A percentile compares a stretch with the other conserved stretches of the same genome.
phyloP scores from a whole-genome alignment of 2,329 filamentous ascomycete genomes.

The Penicillium sp. region DNA sequence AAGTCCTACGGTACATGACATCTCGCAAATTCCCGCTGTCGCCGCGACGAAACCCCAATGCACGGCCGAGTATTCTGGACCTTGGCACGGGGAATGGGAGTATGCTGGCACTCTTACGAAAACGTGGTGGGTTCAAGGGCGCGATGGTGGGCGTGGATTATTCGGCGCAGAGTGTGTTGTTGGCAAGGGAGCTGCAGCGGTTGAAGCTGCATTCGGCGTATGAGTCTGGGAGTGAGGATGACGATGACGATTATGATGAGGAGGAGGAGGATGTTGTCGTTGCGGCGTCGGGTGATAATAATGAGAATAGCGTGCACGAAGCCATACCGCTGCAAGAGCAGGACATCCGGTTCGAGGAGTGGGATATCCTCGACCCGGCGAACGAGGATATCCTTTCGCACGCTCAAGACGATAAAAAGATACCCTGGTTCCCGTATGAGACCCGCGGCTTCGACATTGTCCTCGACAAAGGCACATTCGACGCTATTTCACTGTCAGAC shows the following conservation, averaged over 20 bases:
- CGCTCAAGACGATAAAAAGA: neutral
- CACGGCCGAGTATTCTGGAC: conserved; percentile 62
- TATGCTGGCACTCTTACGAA: conserved; percentile 75
- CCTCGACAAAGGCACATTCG: conserved; percentile 97
- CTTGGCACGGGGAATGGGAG: conserved; percentile 93
- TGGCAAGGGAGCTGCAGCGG: conserved; percentile 63
- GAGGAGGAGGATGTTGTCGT: conserved; percentile 21
- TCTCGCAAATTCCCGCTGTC: conserved; percentile 45
- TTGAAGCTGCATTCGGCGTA: conserved; percentile 32
- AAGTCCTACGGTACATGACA: conserved; percentile 67
- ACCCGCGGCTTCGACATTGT: conserved; percentile 75
- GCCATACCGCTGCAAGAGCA: conserved; percentile 12
- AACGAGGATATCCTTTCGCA: conserved; percentile 13
- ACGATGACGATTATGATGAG: conserved; percentile 24
- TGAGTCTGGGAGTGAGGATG: conserved; percentile 20
- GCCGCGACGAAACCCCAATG: conserved; percentile 19
- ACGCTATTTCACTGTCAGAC: conserved; percentile 73
- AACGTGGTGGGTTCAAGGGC: conserved; percentile 61
- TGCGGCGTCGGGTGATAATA: neutral
- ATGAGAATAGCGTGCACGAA: conserved; percentile 5
- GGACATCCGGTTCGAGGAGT: conserved; percentile 51
- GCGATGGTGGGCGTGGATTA: conserved; percentile 86
- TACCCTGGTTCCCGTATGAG: conserved; percentile 38
- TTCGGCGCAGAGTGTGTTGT: conserved; percentile 66
- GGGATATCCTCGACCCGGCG: conserved; percentile 57